These are phyloP conservation scores for Bipolaris victoriae DNA, from an alignment of 2,329 filamentous ascomycete species.

Conservation along the genomic window DNA sequence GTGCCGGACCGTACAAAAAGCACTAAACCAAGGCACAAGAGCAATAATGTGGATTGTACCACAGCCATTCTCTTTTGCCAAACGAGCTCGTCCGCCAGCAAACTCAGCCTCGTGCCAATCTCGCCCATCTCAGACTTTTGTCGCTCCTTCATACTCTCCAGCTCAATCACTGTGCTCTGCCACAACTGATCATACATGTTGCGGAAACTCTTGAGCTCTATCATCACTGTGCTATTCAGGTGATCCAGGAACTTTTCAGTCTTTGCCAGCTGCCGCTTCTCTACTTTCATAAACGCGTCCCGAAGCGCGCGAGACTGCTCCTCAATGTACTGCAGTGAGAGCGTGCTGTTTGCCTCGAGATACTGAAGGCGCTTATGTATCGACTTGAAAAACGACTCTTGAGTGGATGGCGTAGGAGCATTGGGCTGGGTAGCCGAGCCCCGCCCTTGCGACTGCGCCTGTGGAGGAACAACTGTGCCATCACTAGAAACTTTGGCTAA, in stretches of 20 bases:
- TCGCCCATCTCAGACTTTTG: conserved; percentile 84
- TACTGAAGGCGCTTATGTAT: conserved; percentile 91
- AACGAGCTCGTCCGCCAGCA: conserved; percentile 90
- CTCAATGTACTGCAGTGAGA: conserved; percentile 95
- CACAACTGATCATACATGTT: conserved; percentile 94
- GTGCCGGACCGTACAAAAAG: conserved; percentile 66
- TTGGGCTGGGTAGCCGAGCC: conserved; percentile 53
- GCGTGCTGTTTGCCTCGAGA: conserved; percentile 88
- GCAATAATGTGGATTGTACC: conserved; percentile 83
- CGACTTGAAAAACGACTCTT: conserved; percentile 97
- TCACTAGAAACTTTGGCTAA: conserved; percentile 26
- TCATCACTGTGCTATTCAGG: conserved; percentile 85
- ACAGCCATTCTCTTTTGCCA: conserved; percentile 90
- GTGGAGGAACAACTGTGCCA: conserved; percentile 23
- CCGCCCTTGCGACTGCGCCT: conserved; percentile 28
- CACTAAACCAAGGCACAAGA: conserved; percentile 85
- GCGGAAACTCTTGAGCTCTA: conserved; percentile 65
- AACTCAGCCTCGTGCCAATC: conserved; percentile 77
- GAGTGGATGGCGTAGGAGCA: conserved; percentile 76
- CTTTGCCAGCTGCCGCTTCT: conserved; percentile 85
- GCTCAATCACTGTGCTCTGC: conserved; percentile 91
- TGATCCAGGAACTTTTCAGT: conserved; percentile 80
- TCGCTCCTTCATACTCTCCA: conserved; percentile 86
- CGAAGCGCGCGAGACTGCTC: conserved; percentile 90
- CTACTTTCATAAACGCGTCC: conserved; percentile 83